These are phyloP conservation scores for Rubroboletus satanas DNA, from an alignment of 768 basidiomycete genomes.

Conservation along the genomic window DNA sequence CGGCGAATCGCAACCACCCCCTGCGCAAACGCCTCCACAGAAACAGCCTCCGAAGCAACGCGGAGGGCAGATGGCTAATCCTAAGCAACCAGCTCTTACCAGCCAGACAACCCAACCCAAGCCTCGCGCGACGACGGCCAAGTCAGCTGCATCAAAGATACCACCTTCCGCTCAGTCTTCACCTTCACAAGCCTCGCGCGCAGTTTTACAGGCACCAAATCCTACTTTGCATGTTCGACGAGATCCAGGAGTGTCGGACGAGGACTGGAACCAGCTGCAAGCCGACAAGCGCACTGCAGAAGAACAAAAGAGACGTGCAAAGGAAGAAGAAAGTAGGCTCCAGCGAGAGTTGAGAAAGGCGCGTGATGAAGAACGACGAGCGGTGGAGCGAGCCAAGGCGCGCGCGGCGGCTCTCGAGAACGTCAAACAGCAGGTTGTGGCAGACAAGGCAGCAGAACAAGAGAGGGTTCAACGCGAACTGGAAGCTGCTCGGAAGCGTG, in stretches of 20 bases:
- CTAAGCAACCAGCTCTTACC: not conserved
- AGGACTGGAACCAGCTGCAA: constrained; percentile 49
- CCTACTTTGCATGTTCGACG: constrained; percentile 21
- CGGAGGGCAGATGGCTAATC: not conserved
- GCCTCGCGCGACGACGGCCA: not conserved
- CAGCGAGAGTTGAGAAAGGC: constrained; percentile 17
- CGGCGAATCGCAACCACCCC: not conserved
- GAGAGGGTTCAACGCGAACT: constrained; percentile 23
- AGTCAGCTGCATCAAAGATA: not conserved
- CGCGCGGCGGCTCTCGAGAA: constrained; percentile 18
- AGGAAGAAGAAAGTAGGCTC: constrained; percentile 15
- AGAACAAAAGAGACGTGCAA: constrained; percentile 15
- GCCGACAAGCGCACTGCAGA: constrained; percentile 30
- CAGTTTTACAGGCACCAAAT: not conserved
- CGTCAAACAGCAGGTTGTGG: constrained; percentile 16
- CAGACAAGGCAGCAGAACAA: constrained; percentile 14
- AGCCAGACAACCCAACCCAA: not conserved
- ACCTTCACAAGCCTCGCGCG: not conserved
- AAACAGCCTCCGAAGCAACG: constrained; percentile 1
- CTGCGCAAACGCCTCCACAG: constrained; percentile 14
- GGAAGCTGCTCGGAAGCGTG: constrained; percentile 25
- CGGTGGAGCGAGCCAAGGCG: constrained; percentile 23
- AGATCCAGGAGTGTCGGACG: constrained; percentile 52
- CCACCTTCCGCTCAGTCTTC: not conserved
- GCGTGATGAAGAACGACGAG: constrained; percentile 17